These are phyloP conservation scores for Cytospora piceicola DNA, from an alignment of 2,329 filamentous ascomycete species.

Conservation along the genomic window DNA sequence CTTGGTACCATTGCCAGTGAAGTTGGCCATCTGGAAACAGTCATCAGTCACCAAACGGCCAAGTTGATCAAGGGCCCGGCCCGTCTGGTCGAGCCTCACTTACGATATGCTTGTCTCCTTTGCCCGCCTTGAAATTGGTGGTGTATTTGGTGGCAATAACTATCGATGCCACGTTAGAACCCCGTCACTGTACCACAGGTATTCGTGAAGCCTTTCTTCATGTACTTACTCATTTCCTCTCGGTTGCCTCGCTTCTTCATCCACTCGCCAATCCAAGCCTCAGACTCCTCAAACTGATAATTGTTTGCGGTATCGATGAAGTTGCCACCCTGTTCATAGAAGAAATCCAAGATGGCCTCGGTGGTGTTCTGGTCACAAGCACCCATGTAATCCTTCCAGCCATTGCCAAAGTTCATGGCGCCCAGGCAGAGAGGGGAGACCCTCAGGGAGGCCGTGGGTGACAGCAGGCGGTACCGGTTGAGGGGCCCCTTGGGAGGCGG, in stretches of 20 bases:
- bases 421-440: slow-evolving; percentile 71
- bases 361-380: slow-evolving; percentile 64
- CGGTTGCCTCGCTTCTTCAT: slow-evolving; percentile 66
- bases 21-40: slow-evolving; percentile 48
- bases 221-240: slow-evolving; percentile 61
- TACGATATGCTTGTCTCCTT: slow-evolving; percentile 43
- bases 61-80: background rate
- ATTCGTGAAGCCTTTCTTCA: background rate
- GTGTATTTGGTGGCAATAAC: slow-evolving; percentile 72
- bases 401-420: slow-evolving; percentile 60
- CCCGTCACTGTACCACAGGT: background rate
- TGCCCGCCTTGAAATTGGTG: slow-evolving; percentile 57
- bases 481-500: slow-evolving; percentile 62
- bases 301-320: slow-evolving; percentile 75
- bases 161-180: background rate
- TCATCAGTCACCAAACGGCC: background rate
- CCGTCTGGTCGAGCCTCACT: background rate
- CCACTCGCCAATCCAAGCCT: slow-evolving; percentile 72
- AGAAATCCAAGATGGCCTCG: slow-evolving; percentile 69
- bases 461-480: slow-evolving; percentile 67
- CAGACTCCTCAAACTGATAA: slow-evolving; percentile 66
- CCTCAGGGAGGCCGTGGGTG: slow-evolving; percentile 65
- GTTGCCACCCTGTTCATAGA: slow-evolving; percentile 67
- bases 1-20: slow-evolving; percentile 64
- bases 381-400: slow-evolving; percentile 61